Evolutionary conservation across 106 monocot genomes (phyloP), one percentile per base, ranked within the genome.

Genomic region (Chionographis japonica): DNA sequence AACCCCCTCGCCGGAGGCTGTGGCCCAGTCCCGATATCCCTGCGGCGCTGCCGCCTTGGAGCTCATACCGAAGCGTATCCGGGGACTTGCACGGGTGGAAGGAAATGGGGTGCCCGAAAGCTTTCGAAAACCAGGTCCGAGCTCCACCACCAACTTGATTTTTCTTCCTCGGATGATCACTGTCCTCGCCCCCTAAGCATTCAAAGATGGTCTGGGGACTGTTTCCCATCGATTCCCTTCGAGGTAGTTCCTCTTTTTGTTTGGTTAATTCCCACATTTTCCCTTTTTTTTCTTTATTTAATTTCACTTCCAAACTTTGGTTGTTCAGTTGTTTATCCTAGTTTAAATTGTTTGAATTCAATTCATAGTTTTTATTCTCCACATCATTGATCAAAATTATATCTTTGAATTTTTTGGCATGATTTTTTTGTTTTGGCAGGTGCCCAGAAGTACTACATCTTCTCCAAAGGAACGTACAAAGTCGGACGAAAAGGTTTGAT

Each of bases 401-500:
- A 36, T 15, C 4, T 51, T 38, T 39, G 15, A 15, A 19, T 35
- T 3, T 6, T 15, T 4, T 41, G 17, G 12, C 5, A 54, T 19
- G 53, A 38, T 19, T 64, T 36, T 59, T 1, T 51, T 17, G 43
- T 8, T 62, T 58, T 56, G 37, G 67, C 67, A 93, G 95, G 91
- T 61, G 65, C 82, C 39, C 80, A 86, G 69, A 84, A 71, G 60
- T 86, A 84, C 78, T 92, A 89, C 78, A 89, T 97, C 51, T 92
- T 97, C 82, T 67, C 89, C 2, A 67, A 71, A 61, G 95, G 95
- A 46, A 85, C 86, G 9, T 97, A 89, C 74, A 86, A 83, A 80
- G 83, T 92, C 37, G 95, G 95, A 39, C 80, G 95, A 61, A 97
- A 97, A 92, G 95, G 95, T 95, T 39, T 2, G 12, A 4, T n/a